Evolutionary conservation across 495 filamentous ascomycete species (phyloP).

Genomic region (Daldinia loculata): DNA sequence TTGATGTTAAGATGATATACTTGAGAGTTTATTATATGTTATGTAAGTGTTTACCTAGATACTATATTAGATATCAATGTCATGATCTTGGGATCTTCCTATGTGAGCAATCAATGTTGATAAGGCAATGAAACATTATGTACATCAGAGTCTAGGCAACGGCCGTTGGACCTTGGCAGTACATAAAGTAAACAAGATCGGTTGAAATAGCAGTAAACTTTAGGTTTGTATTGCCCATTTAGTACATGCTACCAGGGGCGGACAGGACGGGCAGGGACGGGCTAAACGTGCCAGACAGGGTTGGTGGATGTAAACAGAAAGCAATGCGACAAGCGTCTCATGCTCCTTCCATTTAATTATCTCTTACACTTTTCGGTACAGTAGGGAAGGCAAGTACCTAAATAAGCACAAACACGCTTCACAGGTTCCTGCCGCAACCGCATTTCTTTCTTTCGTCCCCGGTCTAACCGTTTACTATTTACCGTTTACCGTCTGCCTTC

Average conservation of each 20-base stretch:
- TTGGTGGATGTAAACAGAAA: conserved; percentile 38
- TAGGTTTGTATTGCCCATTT: conserved; percentile 5
- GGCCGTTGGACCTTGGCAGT: not conserved
- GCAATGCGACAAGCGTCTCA: conserved; percentile 27
- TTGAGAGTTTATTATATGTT: not conserved
- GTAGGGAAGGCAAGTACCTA: conserved; percentile 25
- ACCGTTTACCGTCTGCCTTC: not conserved
- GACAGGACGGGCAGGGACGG: conserved; percentile 3
- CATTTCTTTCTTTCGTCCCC: conserved; percentile 21
- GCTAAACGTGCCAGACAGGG: conserved; percentile 29
- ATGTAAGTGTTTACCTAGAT: not conserved
- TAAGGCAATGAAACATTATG: not conserved
- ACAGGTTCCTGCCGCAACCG: conserved; percentile 21
- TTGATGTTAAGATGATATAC: not conserved
- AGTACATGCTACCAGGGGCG: not conserved
- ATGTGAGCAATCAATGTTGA: too few relatives aligned
- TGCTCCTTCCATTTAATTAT: conserved; percentile 29
- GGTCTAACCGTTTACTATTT: not conserved
- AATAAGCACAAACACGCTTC: conserved; percentile 13
- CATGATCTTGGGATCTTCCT: not conserved
- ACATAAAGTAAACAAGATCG: conserved; percentile 12
- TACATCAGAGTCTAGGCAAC: not conserved
- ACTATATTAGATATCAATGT: not conserved
- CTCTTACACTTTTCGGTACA: conserved; percentile 2
- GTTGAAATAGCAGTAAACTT: conserved; percentile 12